Percentiles rank a stretch among this genome's conserved stretches.
phyloP scores from a whole-genome alignment of 345 rosid species.

The Sonneratia alba region DNA sequence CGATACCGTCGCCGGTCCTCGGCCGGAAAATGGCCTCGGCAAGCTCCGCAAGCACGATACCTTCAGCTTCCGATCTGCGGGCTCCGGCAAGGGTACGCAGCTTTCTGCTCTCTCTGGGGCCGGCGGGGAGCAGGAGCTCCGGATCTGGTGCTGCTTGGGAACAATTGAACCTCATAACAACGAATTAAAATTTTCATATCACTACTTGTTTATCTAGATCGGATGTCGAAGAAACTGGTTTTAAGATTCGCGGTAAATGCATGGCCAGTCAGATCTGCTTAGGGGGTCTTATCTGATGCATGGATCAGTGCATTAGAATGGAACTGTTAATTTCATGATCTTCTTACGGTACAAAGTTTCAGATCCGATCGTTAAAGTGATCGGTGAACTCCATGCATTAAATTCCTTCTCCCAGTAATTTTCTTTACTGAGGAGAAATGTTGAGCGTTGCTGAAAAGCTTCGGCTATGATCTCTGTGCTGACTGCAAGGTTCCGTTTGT shows the following conservation, averaged over 20 bases:
- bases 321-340: not conserved
- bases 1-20: slow-evolving; percentile 96
- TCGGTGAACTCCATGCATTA: not conserved
- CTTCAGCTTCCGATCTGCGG: slow-evolving; percentile 49
- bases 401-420: too few relatives aligned
- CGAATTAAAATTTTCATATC: not conserved
- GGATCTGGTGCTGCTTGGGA: not conserved
- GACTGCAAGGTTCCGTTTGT: not conserved
- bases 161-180: not conserved
- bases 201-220: not conserved
- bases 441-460: not conserved
- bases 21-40: slow-evolving; percentile 88
- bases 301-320: not conserved
- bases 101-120: not conserved
- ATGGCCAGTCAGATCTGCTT: not conserved
- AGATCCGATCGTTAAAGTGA: not conserved
- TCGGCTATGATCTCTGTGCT: not conserved
- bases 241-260: not conserved
- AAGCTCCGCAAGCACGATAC: slow-evolving; percentile 76
- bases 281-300: not conserved
- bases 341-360: not conserved
- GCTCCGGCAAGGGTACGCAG: slow-evolving; percentile 73
- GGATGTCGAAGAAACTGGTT: not conserved
- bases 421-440: not conserved
- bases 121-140: not conserved